These are phyloP conservation scores for Chalciporus pseudorubinellus DNA, from an alignment of 768 basidiomycete genomes.

Conservation along the genomic window DNA sequence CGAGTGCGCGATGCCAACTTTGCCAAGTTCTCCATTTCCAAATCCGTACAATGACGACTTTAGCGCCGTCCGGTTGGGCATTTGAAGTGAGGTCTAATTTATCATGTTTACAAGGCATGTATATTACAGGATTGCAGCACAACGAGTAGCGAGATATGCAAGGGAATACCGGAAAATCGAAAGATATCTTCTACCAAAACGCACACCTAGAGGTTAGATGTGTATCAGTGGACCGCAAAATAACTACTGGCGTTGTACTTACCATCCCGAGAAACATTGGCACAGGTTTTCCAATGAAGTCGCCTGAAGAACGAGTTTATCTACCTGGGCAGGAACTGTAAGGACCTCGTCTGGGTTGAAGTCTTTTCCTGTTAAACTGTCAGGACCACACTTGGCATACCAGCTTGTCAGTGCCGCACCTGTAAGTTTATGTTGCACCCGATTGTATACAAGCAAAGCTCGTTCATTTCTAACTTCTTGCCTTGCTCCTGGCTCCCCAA, in stretches of 20 bases:
- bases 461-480: constrained; percentile 90
- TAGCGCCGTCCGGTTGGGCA: not conserved
- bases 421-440: constrained; percentile 93
- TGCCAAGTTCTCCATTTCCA: constrained; percentile 9
- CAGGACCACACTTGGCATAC: not conserved
- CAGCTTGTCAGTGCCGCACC: constrained; percentile 43
- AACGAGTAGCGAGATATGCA: constrained; percentile 14
- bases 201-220: constrained; percentile 50
- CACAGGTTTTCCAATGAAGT: constrained; percentile 93
- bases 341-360: constrained; percentile 84
- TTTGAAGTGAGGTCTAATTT: not conserved
- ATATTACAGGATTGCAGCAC: constrained; percentile 24
- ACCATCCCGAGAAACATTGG: constrained; percentile 97
- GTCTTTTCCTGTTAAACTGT: constrained; percentile 64
- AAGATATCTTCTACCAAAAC: constrained; percentile 56
- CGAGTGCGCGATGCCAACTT: not conserved
- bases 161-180: constrained; percentile 6
- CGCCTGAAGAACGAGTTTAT: constrained; percentile 89
- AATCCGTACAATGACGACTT: constrained; percentile 1
- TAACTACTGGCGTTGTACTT: not conserved
- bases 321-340: constrained; percentile 81
- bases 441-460: constrained; percentile 88
- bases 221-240: too few species aligned
- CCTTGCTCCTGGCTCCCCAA: constrained; percentile 54
- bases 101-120: constrained; percentile 7